These are phyloP conservation scores for Moricandia moricandioides DNA, from an alignment of 345 rosid species.

Conservation along the genomic window DNA sequence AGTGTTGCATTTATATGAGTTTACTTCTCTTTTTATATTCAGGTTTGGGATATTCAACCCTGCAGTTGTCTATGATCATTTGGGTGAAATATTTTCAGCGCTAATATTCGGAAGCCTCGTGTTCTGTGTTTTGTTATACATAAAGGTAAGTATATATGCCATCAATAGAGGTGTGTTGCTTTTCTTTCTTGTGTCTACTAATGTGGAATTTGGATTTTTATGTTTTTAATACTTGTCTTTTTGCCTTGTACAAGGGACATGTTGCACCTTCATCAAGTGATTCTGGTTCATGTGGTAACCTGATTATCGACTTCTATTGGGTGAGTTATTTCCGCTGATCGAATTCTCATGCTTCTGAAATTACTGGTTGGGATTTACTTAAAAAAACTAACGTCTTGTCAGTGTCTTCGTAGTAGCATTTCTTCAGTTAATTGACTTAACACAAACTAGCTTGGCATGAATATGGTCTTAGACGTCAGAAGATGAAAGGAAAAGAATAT, in stretches of 20 bases:
- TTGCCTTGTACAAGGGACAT: constrained; percentile 64
- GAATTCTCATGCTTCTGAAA: neutral
- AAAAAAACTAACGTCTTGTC: neutral
- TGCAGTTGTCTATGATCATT: constrained; percentile 77
- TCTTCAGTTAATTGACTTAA: neutral
- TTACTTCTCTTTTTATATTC: constrained; percentile 31
- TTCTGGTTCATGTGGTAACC: constrained; percentile 90
- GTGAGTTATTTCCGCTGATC: constrained; percentile 46
- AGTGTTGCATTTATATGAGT: neutral
- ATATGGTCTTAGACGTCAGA: neutral
- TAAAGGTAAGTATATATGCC: constrained; percentile 58
- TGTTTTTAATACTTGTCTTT: constrained; percentile 4
- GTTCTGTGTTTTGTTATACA: constrained; percentile 80
- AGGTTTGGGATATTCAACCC: constrained; percentile 97
- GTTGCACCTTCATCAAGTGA: constrained; percentile 91
- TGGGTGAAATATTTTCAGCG: constrained; percentile 94
- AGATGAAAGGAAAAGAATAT: neutral
- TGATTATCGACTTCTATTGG: constrained; percentile 95
- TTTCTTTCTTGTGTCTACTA: constrained; percentile 8
- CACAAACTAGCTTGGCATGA: constrained; percentile 1
- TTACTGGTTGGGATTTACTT: neutral
- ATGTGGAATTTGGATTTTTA: constrained; percentile 20
- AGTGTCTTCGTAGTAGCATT: neutral
- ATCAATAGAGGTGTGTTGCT: constrained; percentile 3
- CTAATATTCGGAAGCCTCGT: constrained; percentile 86